Evolutionary conservation across 371 early-diverging fungal species (phyloP), one percentile per base, ranked within the genome.

Genomic region (Encephalitozoon hellem): DNA sequence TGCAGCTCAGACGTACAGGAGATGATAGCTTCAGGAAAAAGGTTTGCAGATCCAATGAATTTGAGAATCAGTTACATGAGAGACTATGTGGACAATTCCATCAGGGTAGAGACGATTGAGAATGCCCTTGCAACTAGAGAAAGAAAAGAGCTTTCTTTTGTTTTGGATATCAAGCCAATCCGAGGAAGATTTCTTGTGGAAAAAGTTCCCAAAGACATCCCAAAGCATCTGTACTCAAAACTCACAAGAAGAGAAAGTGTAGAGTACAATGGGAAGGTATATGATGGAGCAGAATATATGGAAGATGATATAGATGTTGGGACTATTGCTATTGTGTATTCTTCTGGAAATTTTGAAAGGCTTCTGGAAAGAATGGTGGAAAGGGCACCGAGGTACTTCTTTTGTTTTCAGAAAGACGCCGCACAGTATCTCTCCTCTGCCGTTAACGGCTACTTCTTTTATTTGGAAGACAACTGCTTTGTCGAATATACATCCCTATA

Each of bases 181-280:
- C 18, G 34, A 59, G 82, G 82, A 52, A 70, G 45, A 47, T 45
- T 82, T 12, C 11, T 59, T 4, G 28, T 65, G 4, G 80, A 83
- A 21, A 77, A 72, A 53, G 26, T 83, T 38, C 72, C 73, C n/a
- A 69, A 72, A 63, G 32, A 52, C 26, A 47, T 83, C 9, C 80
- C 83, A 32, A 75, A 72, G 69, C 9, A 54, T 11, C 12, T 71
- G 11, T 74, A 71, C 32, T 76, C 72, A 41, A 34, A 34, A 4
- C 51, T 83, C 26, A 63, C 26, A 38, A 65, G 11, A 15, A 51
- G 69, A 18, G 51, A 69, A 32, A 55, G 18, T 5, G 26, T 79
- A 21, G 25, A 30, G 2, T 5, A 63, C 18, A 42, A 81, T 26
- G 73, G 67, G 28, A 34, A 32, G 52, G 65, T 15, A 47, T 75